These are phyloP conservation scores for Torulaspora quercuum DNA, from an alignment of 805 yeast genomes.

Conservation along the genomic window DNA sequence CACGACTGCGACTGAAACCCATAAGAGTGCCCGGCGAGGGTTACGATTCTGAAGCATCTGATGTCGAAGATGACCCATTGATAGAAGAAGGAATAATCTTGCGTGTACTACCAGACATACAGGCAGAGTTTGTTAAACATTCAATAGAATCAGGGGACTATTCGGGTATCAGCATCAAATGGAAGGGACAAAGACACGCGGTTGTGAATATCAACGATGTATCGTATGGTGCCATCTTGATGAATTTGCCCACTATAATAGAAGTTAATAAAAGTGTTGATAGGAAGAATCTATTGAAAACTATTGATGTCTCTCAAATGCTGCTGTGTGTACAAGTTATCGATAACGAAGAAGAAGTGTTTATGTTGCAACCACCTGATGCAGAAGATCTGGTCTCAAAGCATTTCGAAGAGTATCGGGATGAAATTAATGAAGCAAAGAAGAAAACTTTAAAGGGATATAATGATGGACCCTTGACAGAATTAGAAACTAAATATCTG, in stretches of 20 bases:
- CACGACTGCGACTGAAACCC: conserved; percentile 53
- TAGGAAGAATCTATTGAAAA: conserved; percentile 76
- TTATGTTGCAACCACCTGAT: conserved; percentile 41
- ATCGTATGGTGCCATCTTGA: conserved; percentile 74
- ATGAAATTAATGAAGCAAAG: conserved; percentile 29
- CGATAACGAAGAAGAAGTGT: conserved; percentile 46
- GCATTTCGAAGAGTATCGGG: conserved; percentile 31
- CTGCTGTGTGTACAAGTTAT: conserved; percentile 64
- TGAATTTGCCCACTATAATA: conserved; percentile 84
- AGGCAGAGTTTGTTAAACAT: conserved; percentile 60
- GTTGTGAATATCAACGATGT: conserved; percentile 66
- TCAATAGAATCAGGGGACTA: conserved; percentile 78
- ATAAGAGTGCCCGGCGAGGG: conserved; percentile 87
- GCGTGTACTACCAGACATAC: conserved; percentile 57
- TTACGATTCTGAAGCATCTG: conserved; percentile 95
- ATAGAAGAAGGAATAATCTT: conserved; percentile 82
- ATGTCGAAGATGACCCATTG: conserved; percentile 89
- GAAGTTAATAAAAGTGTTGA: conserved; percentile 90
- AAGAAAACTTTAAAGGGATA: conserved; percentile 25
- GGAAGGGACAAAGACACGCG: conserved; percentile 81
- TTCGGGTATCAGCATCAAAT: conserved; percentile 66
- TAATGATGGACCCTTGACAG: conserved; percentile 30
- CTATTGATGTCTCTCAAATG: conserved; percentile 83
- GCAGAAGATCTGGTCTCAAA: conserved; percentile 40
- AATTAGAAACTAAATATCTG: conserved; percentile 27